These are phyloP conservation scores for Cladosporium phlei DNA, from an alignment of 2,329 filamentous ascomycete genomes.

Conservation along the genomic window DNA sequence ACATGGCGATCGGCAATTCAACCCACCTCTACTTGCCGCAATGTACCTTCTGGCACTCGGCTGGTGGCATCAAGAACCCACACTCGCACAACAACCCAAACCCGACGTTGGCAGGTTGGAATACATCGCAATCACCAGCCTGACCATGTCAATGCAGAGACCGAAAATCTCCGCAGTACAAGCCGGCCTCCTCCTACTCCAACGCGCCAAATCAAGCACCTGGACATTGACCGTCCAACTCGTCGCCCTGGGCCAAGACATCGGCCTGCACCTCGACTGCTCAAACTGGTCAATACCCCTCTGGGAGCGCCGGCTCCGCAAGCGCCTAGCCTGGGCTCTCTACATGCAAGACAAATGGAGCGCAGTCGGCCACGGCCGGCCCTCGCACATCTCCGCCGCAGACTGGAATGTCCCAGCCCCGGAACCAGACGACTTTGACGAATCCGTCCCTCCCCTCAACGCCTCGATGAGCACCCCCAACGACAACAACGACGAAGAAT, in stretches of 20 bases:
- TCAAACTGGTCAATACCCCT: slow-evolving; percentile 78
- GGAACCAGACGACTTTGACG: slow-evolving; percentile 65
- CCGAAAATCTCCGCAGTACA: slow-evolving; percentile 79
- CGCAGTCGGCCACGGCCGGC: slow-evolving; percentile 75
- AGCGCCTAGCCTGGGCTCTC: slow-evolving; percentile 81
- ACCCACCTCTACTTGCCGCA: slow-evolving; percentile 70
- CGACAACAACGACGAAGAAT: slow-evolving; percentile 49
- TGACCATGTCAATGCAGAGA: slow-evolving; percentile 72
- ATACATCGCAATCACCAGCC: slow-evolving; percentile 64
- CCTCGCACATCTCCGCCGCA: slow-evolving; percentile 65
- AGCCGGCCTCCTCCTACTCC: slow-evolving; percentile 68
- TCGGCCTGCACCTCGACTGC: slow-evolving; percentile 86
- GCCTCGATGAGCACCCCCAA: background rate
- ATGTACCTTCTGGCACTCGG: slow-evolving; percentile 83
- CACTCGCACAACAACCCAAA: slow-evolving; percentile 58
- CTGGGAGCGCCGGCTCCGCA: slow-evolving; percentile 81
- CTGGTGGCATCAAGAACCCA: slow-evolving; percentile 75
- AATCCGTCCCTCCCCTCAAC: slow-evolving; percentile 49
- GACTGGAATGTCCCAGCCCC: slow-evolving; percentile 74
- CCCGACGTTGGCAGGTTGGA: slow-evolving; percentile 73
- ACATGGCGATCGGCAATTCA: slow-evolving; percentile 66
- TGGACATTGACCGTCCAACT: slow-evolving; percentile 84
- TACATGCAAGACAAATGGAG: slow-evolving; percentile 97
- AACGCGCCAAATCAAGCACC: slow-evolving; percentile 70
- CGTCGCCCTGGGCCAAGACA: slow-evolving; percentile 79